Base-by-base conservation (phyloP, 345 rosid genomes). In the Eutrema yunnanense region DNA sequence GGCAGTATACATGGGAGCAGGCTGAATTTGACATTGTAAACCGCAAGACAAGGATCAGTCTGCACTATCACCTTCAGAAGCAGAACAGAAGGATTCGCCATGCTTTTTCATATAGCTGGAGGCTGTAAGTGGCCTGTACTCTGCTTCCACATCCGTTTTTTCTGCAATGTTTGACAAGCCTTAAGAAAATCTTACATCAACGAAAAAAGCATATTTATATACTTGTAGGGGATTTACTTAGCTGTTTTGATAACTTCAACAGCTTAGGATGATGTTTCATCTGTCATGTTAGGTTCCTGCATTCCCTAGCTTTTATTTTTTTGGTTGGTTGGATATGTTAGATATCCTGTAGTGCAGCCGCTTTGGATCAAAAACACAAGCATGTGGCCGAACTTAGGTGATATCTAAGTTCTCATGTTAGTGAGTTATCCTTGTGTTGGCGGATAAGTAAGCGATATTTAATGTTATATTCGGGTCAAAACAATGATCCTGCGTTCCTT, bases 21-120 rank as follows among this genome's bases (percentile, higher is more conserved):
- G 93, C 86, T 67, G 97, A 89, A 72, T 92, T 92, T 51, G 84
- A 92, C 76, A 89, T 92, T 22, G 46, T 92, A 29, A 85, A 62
- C 77, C 87, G 96, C 47, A 88, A 84, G 79, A 87, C 97, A 62
- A 86, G 90, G 83, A 93, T 88, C 62, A 88, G 96, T 78, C 89
- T 93, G 71, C 98, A 93, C 62, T 93, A 79, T 69, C 86, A 90
- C 82, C 90, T 88, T 53, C 82, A 70, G 65, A 88, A 87, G 81
- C 93, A 84, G 62, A 90, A 87, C 88, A 93, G 82, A 69, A 88
- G 87, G 75, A 65, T 90, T 37, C 89, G 88, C 56, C 85, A 87
- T 65, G 97, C 94, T 52, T 90, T 93, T 73, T 90, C 98, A 0
- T 90, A 93, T 74, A 86, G 86, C 71, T 93, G 98, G 98, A 88